Evolutionary conservation across 208 protist genomes (phyloP), one percentile per base, ranked within the genome.

Genomic region (Trypanosoma avium): DNA sequence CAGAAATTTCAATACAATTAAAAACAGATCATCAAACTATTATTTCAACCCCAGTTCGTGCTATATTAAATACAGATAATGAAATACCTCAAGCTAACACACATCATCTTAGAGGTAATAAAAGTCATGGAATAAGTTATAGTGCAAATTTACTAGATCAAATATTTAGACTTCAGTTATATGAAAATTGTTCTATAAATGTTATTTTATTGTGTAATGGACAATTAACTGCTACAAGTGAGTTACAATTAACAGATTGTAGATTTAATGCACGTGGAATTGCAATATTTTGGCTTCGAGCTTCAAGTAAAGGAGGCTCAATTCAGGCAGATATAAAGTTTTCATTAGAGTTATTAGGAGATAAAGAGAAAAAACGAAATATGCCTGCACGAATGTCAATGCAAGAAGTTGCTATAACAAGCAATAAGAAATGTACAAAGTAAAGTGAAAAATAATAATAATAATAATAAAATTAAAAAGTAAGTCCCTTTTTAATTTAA

Each of bases 261-360:
- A 46, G 6, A 0, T 67, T 66, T 26, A 56, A 62, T 21, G 0
- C 36, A 19, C 36, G 42, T 32, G 35, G 52, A 0, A 22, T 33
- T 6, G 45, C 47, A 21, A 17, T 58, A 10, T 19, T 73, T 1
- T 61, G 57, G 50, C 40, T 73, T 0, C 57, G 59, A 32, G 9
- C 61, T 1, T 22, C 13, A 1, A 42, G 59, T 27, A n/a, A n/a
- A n/a, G 33, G 43, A 29, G 33, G 33, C 9, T 42, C n/a, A 4
- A 12, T 36, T 26, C 27, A 61, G 40, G 67, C 50, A n/a, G 50
- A 67, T 21, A 40, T 73, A 8, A 67, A 61, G 32, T 30, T 73
- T 9, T 30, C 27, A 2, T 10, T 73, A 21, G 59, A 59, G 50
- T 1, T 67, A 2, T 4, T 60, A 13, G 30, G 40, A 4, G 67